Base-by-base conservation (phyloP, 805 yeast species). In the Saturnispora diversa region DNA sequence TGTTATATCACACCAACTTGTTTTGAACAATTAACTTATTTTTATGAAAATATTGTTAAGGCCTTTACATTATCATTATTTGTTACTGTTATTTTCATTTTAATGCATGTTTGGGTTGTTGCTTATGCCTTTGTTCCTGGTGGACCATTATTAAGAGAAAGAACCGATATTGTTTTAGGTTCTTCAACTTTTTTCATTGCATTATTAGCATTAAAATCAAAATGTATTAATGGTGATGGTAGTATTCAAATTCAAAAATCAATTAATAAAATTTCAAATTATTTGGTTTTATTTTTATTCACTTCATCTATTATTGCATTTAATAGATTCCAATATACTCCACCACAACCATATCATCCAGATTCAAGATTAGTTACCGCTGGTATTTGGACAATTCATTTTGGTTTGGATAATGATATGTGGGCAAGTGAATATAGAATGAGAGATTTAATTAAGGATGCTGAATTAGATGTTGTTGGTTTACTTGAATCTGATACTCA, bases 51-150 rank as follows among this genome's bases (percentile, higher is more conserved):
- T 44, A 75, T 84, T 20, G 79, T 80, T 2, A 50, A 70, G 17
- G 58, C 76, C 1, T 75, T 78, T 51, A 60, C 68, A 4, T 43
- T 72, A 2, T 70, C 74, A 1, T 72, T 74, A 42, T 53, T 77
- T 5, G 49, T 74, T 33, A 63, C 72, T 46, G 65, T 78, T 38
- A 35, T 81, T 4, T 56, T 84, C 27, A 69, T 80, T 20, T 68
- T 92, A 46, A 94, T 83, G 5, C 90, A 87, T 59, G 94, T 90
- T 37, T 90, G 97, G 97, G 80, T 83, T 31, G 97, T 92, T 34
- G 98, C 98, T 0, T 92, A 92, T 60, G 97, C 98, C 0, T 92
- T 92, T 64, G 98, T 92, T 35, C 98, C 98, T 9, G 88, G 85
- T 45, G 98, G 98, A 7, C 80, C 81, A 56, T 45, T 83, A 17